Base-by-base conservation (phyloP, 192 early-diverging fungal species). In the Allomyces macrogynus region DNA sequence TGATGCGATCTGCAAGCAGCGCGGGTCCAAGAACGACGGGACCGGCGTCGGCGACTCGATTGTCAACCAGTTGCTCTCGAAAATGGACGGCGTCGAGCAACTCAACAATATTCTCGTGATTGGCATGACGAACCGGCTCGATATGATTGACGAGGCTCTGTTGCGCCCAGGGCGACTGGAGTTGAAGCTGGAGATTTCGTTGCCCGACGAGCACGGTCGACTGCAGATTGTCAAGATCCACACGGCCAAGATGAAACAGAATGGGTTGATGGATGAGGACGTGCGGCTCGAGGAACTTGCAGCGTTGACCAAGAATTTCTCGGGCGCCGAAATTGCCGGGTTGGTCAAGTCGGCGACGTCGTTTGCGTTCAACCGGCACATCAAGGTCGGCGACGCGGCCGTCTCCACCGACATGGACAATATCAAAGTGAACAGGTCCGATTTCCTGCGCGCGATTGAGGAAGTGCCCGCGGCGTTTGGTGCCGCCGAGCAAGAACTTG, bases 41-140 rank as follows among this genome's bases (percentile, higher is more conserved):
- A 96, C 95, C 0, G 95, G 95, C 62, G 90, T 93, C 3, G 93
- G 92, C 16, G 93, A 98, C 73, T 91, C 91, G 9, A 84, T 98
- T 42, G 95, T 98, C 26, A 98, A 98, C 72, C 95, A 98, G 76
- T 77, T 98, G 66, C 77, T 98, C 65, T 86, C 93, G 60, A 98
- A 97, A 78, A 92, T 99, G 89, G 93, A 99, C 74, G 95, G 93
- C 81, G 93, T 99, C 10, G 92, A 96, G 57, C 93, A 96, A 72
- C 75, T 98, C 66, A 98, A 96, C 77, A 98, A 98, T 74, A 93
- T 98, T 62, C 72, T 95, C 68, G 87, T 95, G 49, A 95, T 99
- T 67, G 93, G 93, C 69, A 99, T 99, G 95, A 99, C 95, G 62
- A 99, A 96, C 73, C 74, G 93, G 67, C 82, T 91, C 70, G 93